These are phyloP conservation scores for Fusarium coicis DNA, from an alignment of 2,329 filamentous ascomycete genomes.

Conservation along the genomic window DNA sequence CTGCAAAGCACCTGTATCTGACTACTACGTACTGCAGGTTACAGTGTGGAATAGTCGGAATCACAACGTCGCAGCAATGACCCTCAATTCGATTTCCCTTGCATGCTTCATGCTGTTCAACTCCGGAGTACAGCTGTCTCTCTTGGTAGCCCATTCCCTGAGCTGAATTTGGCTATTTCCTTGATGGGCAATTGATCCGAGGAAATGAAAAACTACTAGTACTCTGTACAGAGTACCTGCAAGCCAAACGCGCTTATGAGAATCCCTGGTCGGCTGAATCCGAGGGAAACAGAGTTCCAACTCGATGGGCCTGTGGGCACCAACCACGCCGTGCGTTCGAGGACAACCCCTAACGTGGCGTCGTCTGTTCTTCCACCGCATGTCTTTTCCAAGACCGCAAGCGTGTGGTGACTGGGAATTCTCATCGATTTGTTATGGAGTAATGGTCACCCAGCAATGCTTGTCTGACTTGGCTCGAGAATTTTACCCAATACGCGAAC, in stretches of 20 bases:
- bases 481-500: conserved; percentile 6
- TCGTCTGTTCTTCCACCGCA: conserved; percentile 26
- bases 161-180: conserved; percentile 19
- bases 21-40: not conserved
- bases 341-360: conserved; percentile 27
- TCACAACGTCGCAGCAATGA: conserved; percentile 5
- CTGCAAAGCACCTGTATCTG: conserved; percentile 5
- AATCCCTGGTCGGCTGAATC: conserved; percentile 42
- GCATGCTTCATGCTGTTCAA: conserved; percentile 31
- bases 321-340: conserved; percentile 8
- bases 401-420: conserved; percentile 9
- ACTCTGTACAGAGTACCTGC: not conserved
- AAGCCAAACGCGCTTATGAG: not conserved
- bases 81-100: conserved; percentile 21
- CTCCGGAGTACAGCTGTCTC: conserved; percentile 28
- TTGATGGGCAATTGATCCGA: conserved; percentile 17
- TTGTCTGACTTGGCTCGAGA: conserved; percentile 19
- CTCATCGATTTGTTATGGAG: conserved; percentile 7
- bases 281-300: conserved; percentile 18
- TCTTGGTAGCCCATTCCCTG: conserved; percentile 17
- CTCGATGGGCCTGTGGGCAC: conserved; percentile 30
- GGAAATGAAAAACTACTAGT: not conserved
- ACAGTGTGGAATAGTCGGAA: conserved; percentile 1
- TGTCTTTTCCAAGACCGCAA: conserved; percentile 13
- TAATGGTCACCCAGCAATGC: conserved; percentile 13